Base-by-base conservation (phyloP, 768 basidiomycete species). In the Hortiboletus flavorubellus region DNA sequence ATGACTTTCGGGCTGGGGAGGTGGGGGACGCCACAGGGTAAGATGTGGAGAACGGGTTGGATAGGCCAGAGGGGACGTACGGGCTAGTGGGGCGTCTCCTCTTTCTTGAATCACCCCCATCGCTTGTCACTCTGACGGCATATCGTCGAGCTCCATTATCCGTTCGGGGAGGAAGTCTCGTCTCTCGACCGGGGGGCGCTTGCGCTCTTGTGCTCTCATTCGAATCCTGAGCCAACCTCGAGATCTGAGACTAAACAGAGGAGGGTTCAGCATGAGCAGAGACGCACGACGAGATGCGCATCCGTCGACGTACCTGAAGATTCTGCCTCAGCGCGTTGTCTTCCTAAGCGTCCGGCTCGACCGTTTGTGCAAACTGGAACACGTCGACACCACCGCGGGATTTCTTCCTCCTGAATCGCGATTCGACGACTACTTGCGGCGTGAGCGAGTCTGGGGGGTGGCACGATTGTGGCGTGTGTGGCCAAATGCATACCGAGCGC, bases 321-420 rank as follows among this genome's bases (percentile, higher is more conserved):
- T 76, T 80, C 63, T 80, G 79, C 60, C 82, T 78, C 49, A 73
- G 68, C 55, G 73, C 68, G 44, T 78, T 80, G 65, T 89, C 82
- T 41, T 85, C 75, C 88, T 87, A 91, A 31, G 76, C 81, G 34
- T 77, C 78, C 29, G 78, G 73, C 59, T 91, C 90, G 18, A 92
- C 84, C 0, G 90, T 92, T 63, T 86, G 84, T 0, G 87, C 88
- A 69, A 89, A 91, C 66, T 91, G 85, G 61, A 92, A 92, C 29
- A 92, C 80, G 41, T 84, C 84, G 29, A 78, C 18, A 3, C 70
- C 75, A 29, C 71, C 75, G 9, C 81, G 78, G 5, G 83, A 76
- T 66, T 83, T 89, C 72, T 89, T 90, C 54, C 82, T 72, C 33
- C 78, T 80, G 39, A 76, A 69, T 15, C 77, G 73, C 26, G 84